Base-by-base conservation (phyloP, 768 basidiomycete genomes). In the Phaffia tasmanica region DNA sequence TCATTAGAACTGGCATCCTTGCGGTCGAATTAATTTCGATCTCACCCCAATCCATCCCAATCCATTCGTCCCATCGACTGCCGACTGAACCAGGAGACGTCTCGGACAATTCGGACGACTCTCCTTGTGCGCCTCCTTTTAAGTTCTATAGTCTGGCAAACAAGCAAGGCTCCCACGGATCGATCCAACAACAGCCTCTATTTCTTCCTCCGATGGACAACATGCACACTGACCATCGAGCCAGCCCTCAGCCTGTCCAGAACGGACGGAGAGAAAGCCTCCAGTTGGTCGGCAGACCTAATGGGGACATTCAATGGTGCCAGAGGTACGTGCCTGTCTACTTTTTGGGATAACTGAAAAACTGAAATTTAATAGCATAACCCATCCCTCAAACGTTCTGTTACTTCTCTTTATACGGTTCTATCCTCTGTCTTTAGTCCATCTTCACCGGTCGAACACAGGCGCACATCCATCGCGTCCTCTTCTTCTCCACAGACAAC, bases 381-480 rank as follows among this genome's bases (percentile, higher is more conserved):
- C 47, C 3, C 21, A 18, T 47, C 60, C 21, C 46, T 2, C 47
- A 14, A 14, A 14, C 18, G 25, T 23, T 15, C 51, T n/a, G n/a
- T 5, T 54, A 25, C 29, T 15, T 35, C 23, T 54, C 32, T 7
- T 42, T n/a, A 1, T 19, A 18, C 18, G 9, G 35, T 21, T 42
- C 49, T 46, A 1, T n/a, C 23, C 1, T 30, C 18, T 15, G 19
- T 35, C 7, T 30, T 7, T 27, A 67, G 66, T 5, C 66, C 66
- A 6, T 25, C 61, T 3, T 67, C 66, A 7, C 66, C 66, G 0
- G 50, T 15, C 6, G 47, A 27, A 11, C 46, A 51, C 15, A 42
- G 66, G n/a, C 60, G 66, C 11, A 30, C 60, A 7, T 67, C 66
- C 4, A 48, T 67, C 29, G 60, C 66, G 11, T 55, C 66, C 21